Conservation (phyloP, 805 yeast species). For the Starmerella floricola region DNA sequence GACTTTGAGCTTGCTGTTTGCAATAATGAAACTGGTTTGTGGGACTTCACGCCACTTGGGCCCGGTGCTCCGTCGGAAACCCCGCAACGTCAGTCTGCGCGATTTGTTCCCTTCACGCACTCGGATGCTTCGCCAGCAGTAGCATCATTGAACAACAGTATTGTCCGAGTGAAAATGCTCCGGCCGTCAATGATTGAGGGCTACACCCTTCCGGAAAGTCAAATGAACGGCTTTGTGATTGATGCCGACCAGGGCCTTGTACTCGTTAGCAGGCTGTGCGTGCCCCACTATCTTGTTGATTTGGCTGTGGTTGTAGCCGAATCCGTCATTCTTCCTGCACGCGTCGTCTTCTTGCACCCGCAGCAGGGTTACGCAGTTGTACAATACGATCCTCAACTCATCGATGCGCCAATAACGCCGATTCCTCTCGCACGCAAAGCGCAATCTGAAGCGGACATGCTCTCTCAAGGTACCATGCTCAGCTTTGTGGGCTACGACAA, state of each 20-base stretch:
- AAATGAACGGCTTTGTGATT: conserved; percentile 65
- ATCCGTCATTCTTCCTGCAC: conserved; percentile 65
- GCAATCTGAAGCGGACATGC: conserved; percentile 14
- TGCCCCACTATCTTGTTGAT: conserved; percentile 76
- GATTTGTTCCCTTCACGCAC: conserved; percentile 30
- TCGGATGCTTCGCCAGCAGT: conserved; percentile 42
- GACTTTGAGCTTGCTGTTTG: conserved; percentile 56
- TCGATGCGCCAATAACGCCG: conserved; percentile 57
- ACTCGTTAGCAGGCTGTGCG: conserved; percentile 60
- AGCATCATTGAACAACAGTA: conserved; percentile 22
- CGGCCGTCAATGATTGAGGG: conserved; percentile 69
- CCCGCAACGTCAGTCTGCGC: conserved; percentile 49
- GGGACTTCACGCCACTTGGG: conserved; percentile 43
- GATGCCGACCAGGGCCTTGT: conserved; percentile 74
- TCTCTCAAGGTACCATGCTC: conserved; percentile 63
- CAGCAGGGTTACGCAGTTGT: conserved; percentile 74
- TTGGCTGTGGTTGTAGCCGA: conserved; percentile 73
- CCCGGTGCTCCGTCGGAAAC: conserved; percentile 47
- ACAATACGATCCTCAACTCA: conserved; percentile 65
- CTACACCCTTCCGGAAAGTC: conserved; percentile 46
- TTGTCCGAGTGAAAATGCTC: conserved; percentile 56
- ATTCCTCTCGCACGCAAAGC: conserved; percentile 33
- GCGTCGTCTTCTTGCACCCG: conserved; percentile 76
- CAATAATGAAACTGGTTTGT: conserved; percentile 43
- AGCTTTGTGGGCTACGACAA: conserved; percentile 73